Percentiles rank a stretch among this genome's conserved stretches.
Evolutionary conservation across 192 early-diverging fungal genomes (phyloP).

Genomic region (Haplosporangium gracile): DNA sequence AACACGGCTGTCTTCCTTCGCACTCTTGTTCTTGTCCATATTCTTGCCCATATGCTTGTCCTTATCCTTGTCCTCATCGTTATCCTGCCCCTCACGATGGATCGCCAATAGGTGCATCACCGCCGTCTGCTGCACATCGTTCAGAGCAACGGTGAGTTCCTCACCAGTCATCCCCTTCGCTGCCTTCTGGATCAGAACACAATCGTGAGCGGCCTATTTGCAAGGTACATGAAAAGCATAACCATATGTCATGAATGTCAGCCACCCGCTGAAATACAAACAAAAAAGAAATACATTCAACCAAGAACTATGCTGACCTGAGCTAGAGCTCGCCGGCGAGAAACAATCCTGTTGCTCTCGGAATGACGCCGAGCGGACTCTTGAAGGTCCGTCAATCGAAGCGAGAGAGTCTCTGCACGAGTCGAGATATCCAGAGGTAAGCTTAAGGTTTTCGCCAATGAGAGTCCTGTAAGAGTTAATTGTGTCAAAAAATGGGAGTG

Average conservation of each 20-base stretch:
- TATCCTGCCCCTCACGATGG: not conserved
- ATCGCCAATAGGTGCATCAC: slow-evolving; percentile 19
- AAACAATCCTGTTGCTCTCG: slow-evolving; percentile 31
- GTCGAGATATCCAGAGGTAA: slow-evolving; percentile 40
- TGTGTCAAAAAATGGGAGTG: not conserved
- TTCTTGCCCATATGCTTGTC: no score
- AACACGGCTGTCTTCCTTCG: not conserved
- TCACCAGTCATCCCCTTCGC: not conserved
- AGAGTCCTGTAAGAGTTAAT: slow-evolving; percentile 44
- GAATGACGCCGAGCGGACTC: slow-evolving; percentile 25
- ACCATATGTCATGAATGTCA: not conserved
- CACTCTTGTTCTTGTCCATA: not conserved
- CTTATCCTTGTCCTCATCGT: not conserved
- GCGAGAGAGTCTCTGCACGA: slow-evolving; percentile 53
- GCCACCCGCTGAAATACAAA: not conserved
- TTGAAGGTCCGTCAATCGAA: slow-evolving; percentile 41
- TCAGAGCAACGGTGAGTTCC: not conserved
- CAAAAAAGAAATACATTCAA: not conserved
- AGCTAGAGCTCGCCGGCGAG: slow-evolving; percentile 24
- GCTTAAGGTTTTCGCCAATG: slow-evolving; percentile 58
- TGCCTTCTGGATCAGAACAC: slow-evolving; percentile 16
- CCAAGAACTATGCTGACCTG: slow-evolving; percentile 5
- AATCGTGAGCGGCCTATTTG: slow-evolving; percentile 25
- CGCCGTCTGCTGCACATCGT: slow-evolving; percentile 15
- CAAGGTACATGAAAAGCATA: not conserved